These are phyloP conservation scores for Ceratonia siliqua DNA, from an alignment of 306 rosid genomes.

Conservation along the genomic window DNA sequence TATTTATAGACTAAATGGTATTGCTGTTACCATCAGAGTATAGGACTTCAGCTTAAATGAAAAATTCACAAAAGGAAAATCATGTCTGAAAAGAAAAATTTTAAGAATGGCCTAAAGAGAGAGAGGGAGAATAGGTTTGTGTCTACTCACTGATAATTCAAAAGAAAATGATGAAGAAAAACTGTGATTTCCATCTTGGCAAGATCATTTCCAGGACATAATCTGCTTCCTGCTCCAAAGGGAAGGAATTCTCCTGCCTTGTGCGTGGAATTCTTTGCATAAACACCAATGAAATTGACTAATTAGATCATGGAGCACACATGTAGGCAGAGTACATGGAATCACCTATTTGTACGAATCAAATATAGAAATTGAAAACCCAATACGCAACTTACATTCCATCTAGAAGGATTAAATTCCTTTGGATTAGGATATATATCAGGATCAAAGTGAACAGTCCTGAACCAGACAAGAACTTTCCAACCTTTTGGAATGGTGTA, in stretches of 20 bases:
- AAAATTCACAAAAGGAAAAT: not conserved
- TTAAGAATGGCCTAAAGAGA: not conserved
- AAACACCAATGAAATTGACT: not conserved
- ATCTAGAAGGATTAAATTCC: conserved; percentile 71
- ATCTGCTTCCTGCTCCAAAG: conserved; percentile 76
- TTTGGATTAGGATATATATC: conserved; percentile 60
- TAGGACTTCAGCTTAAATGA: not conserved
- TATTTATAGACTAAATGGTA: too few relatives aligned
- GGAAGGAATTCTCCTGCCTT: conserved; percentile 75
- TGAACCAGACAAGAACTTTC: conserved; percentile 71
- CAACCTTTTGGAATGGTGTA: conserved; percentile 74
- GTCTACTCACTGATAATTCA: conserved; percentile 52
- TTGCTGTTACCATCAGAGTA: not conserved
- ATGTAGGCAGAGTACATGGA: not conserved
- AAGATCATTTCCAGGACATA: conserved; percentile 60
- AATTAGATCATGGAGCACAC: not conserved
- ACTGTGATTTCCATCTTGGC: conserved; percentile 64
- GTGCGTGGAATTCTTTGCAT: conserved; percentile 38
- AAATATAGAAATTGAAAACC: not conserved
- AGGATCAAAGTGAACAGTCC: conserved; percentile 68
- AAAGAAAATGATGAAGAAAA: conserved; percentile 74
- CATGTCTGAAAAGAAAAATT: not conserved
- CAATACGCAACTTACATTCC: conserved; percentile 54
- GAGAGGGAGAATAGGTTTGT: not conserved
- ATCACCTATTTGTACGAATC: not conserved